A percentile compares a stretch with the other conserved stretches of the same genome.
phyloP scores from a whole-genome alignment of 768 basidiomycete species.

The Mycena kentingensis region DNA sequence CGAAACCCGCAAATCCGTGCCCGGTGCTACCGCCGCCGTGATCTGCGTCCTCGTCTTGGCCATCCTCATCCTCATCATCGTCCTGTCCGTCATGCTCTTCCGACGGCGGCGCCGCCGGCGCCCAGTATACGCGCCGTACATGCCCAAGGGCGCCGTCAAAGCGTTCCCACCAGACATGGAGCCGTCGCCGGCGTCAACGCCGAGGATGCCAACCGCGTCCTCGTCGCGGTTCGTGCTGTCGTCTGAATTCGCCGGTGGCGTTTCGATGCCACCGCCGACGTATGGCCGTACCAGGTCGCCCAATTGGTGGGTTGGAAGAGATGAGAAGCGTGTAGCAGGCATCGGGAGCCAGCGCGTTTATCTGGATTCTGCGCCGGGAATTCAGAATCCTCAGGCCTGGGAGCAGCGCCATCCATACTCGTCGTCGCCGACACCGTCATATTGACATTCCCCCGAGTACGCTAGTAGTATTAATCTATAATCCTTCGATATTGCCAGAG shows the following conservation, averaged over 20 bases:
- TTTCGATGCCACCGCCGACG: background rate
- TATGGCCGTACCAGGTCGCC: background rate
- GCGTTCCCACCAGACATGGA: slow-evolving; percentile 10
- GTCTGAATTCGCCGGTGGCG: slow-evolving; percentile 1
- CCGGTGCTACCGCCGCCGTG: slow-evolving; percentile 12
- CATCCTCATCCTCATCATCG: slow-evolving; percentile 2
- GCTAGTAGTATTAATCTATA: too few relatives aligned
- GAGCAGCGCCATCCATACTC: too few relatives aligned
- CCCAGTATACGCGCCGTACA: slow-evolving; percentile 13
- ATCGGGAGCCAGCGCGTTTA: slow-evolving; percentile 9
- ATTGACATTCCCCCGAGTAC: too few relatives aligned
- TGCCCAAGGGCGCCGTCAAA: slow-evolving; percentile 15
- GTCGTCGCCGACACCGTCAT: too few relatives aligned
- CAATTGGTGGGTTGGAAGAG: slow-evolving; percentile 14
- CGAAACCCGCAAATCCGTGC: background rate
- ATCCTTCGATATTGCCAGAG: background rate
- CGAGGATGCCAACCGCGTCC: background rate
- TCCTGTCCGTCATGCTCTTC: slow-evolving; percentile 9
- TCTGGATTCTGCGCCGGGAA: too few relatives aligned
- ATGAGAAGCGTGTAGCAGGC: slow-evolving; percentile 2
- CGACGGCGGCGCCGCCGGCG: slow-evolving; percentile 17
- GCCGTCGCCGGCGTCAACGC: slow-evolving; percentile 1
- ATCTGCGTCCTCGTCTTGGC: slow-evolving; percentile 8
- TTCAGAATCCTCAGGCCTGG: too few relatives aligned
- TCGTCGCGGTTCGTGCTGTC: background rate